Evolutionary conservation across 1,284 basidiomycete species (phyloP).

Genomic region (Cryptococcus amylolentus): DNA sequence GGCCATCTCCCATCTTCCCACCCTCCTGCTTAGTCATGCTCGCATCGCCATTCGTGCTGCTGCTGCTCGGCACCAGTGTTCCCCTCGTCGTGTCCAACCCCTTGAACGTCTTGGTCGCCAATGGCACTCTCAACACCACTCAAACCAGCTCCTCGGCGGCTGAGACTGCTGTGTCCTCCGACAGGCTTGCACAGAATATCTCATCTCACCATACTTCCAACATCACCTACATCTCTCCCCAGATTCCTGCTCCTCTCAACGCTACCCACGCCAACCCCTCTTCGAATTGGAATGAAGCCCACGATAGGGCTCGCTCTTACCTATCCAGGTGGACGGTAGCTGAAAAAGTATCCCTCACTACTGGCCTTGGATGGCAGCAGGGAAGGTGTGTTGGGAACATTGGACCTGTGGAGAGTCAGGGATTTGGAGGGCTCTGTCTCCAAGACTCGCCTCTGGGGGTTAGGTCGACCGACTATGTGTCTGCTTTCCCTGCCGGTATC

Average conservation of each 20-base stretch:
- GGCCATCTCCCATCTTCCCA: too few species aligned
- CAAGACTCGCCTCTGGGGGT: conserved; percentile 58
- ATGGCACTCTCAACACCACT: too few species aligned
- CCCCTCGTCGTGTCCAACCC: too few species aligned
- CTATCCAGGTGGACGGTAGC: conserved; percentile 50
- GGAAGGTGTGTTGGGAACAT: conserved; percentile 66
- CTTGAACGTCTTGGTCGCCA: too few species aligned
- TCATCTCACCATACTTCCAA: too few species aligned
- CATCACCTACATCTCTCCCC: conserved; percentile 8
- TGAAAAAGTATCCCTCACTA: conserved; percentile 52
- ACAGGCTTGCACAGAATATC: conserved; percentile 1
- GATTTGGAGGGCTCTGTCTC: conserved; percentile 67
- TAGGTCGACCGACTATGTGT: conserved; percentile 61
- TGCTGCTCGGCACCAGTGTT: too few species aligned
- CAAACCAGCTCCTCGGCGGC: too few species aligned
- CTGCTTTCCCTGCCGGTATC: conserved; percentile 70
- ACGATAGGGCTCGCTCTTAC: conserved; percentile 41
- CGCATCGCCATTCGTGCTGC: too few species aligned
- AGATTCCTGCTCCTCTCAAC: conserved; percentile 7
- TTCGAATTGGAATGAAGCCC: conserved; percentile 27
- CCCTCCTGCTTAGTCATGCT: too few species aligned
- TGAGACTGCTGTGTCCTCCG: too few species aligned
- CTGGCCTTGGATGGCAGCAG: conserved; percentile 48
- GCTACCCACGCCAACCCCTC: conserved; percentile 6
- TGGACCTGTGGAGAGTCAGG: conserved; percentile 58